Conservation (phyloP, 306 rosid genomes). For the Prunus persica region DNA sequence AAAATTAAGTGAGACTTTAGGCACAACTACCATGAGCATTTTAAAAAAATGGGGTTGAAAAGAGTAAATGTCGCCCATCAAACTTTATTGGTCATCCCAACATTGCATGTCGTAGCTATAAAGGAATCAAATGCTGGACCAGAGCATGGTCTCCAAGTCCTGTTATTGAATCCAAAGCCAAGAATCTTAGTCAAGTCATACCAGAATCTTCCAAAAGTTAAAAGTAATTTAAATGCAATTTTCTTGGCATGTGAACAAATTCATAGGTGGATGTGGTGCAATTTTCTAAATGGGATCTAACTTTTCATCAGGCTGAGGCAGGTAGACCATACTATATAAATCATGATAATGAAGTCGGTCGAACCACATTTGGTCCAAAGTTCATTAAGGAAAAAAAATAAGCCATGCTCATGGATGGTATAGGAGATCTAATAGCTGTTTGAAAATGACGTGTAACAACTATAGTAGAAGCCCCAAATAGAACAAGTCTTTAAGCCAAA, state of each 20-base stretch:
- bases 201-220: slow-evolving; percentile 10
- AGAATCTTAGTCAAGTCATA: slow-evolving; percentile 11
- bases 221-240: neutral
- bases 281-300: neutral
- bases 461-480: neutral
- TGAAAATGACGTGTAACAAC: slow-evolving; percentile 1
- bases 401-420: neutral
- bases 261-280: slow-evolving; percentile 12
- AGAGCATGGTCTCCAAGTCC: slow-evolving; percentile 6
- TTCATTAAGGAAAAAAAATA: neutral
- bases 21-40: slow-evolving; percentile 7
- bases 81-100: neutral
- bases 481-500: neutral
- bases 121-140: slow-evolving; percentile 1
- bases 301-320: neutral
- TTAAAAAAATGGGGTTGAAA: neutral
- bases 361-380: neutral
- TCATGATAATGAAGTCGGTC: slow-evolving; percentile 6
- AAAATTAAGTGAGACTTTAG: neutral
- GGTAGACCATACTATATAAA: neutral
- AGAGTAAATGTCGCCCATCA: slow-evolving; percentile 10
- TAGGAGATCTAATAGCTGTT: neutral
- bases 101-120: neutral
- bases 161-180: slow-evolving; percentile 1
- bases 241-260: slow-evolving; percentile 4